Evolutionary conservation across 345 rosid genomes (phyloP), one percentile per base, ranked within the genome.

Genomic region (Murraya paniculata): DNA sequence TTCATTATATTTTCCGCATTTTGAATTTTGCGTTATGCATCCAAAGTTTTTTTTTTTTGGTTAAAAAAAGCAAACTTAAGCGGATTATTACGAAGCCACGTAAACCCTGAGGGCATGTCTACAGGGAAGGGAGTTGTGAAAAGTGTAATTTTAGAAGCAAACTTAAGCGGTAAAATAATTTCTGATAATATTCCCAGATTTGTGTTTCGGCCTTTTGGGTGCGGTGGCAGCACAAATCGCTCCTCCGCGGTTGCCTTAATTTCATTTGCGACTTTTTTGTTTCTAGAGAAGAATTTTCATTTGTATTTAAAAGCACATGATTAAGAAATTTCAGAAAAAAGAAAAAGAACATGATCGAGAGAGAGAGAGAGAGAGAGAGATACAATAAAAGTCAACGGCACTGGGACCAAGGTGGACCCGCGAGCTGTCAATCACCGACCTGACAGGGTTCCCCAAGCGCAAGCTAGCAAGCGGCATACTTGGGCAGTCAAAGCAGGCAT

Each of bases 321-420:
- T 50, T 16, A 53, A 53, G 22, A 14, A 45, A 45, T 13, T 45
- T 45, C 50, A 45, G 16, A 45, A 45, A 45, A 14, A 45, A 13
- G 18, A 45, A 45, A 24, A 24, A 39, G 7, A 11, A 14, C 2
- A 62, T 48, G 48, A 22, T 75, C 50, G n/a, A 22, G 59, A 45
- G 48, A 73, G 36, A 58, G 11, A 57, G 36, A 58, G 11, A 57
- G 13, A 24, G 24, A 68, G 55, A 14, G 10, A 25, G 56, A 7
- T 2, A 16, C 2, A 0, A 0, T 0, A 0, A 0, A 82, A 70
- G 88, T 85, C 88, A 82, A 83, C 86, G 77, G 68, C n/a, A 35
- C 18, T 22, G 73, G 75, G 78, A 7, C 68, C 74, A 22, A 1
- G 9, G 1, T 50, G 80, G 85, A 0, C 81, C 83, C 76, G 6